Evolutionary conservation across 225 moss, liverwort and hornwort genomes (phyloP).

Genomic region (Rhytidiadelphus loreus): DNA sequence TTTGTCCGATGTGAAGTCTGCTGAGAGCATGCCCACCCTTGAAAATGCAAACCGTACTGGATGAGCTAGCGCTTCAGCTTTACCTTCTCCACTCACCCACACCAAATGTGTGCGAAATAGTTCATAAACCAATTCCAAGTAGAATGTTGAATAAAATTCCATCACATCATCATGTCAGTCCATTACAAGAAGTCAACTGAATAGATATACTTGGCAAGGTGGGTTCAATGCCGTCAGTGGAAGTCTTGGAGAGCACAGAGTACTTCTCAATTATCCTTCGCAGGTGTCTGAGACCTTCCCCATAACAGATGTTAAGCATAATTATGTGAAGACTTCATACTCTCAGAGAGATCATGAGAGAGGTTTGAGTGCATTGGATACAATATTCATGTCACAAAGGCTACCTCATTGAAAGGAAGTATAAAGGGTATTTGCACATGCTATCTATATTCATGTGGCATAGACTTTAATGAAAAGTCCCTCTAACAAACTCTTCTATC

Average conservation of each 20-base stretch:
- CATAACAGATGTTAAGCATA: neutral
- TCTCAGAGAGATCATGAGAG: neutral
- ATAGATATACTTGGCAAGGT: no score
- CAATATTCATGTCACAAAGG: neutral
- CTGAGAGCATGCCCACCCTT: neutral
- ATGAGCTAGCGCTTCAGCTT: neutral
- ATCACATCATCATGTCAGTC: neutral
- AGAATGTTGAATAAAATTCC: no score
- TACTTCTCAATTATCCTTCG: no score
- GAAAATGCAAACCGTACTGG: neutral
- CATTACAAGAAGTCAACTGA: neutral
- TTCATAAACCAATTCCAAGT: neutral
- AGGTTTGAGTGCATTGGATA: neutral
- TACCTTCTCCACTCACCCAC: neutral
- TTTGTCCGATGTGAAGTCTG: neutral
- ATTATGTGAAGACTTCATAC: neutral
- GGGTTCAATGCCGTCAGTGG: no score
- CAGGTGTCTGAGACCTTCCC: neutral
- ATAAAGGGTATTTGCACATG: no score
- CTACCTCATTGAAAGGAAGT: neutral
- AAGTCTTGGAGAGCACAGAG: no score
- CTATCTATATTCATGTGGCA: no score
- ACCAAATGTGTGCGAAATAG: neutral
- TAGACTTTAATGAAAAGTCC: neutral
- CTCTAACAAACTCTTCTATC: neutral